Evolutionary conservation across 2,329 filamentous ascomycete species (phyloP), one percentile per base, ranked within the genome.

Genomic region (Colletotrichum karsti): DNA sequence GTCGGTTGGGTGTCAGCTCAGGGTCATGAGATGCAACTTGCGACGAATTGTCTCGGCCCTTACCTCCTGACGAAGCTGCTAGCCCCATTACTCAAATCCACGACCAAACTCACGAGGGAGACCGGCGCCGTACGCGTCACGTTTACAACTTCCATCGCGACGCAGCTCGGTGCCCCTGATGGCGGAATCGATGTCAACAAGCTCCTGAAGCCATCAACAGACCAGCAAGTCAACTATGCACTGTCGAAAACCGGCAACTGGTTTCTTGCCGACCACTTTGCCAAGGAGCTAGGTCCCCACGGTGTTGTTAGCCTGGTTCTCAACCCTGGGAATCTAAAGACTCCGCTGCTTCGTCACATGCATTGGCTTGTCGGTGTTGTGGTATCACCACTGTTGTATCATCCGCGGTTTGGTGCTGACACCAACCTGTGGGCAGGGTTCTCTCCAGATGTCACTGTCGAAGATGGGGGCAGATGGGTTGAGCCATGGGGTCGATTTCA

Each of bases 361-460:
- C 71, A 72, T 2, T 39, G 72, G 1, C 12, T 73, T 1, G 9
- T 73, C 0, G 67, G 39, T 4, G 62, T 62, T 20, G 10, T 78
- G 1, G 63, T 76, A 1, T 67, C 75, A 56, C 72, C 70, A 1
- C 69, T 69, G 6, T 26, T 78, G 4, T 67, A 77, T 4, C 71
- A 77, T 58, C 22, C 74, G 0, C 59, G 77, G 5, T 73, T 78
- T 22, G 85, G 84, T 0, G 84, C 83, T 0, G 86, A 85, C 71
- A 84, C 85, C 0, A 78, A 83, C 63, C 70, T 87, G 2, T 88
- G 79, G 64, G 79, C 83, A 1, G 83, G 78, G 0, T 74, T 84
- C 41, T 82, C 83, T 0, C 78, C 80, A 0, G 77, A 84, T 0
- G 73, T 86, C 3, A 82, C 77, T 0, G 26, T 77, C 1, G 80